Percentiles rank a stretch among this genome's conserved stretches.
Conservation (phyloP, 805 yeast species). For the Lipomyces sp. region DNA sequence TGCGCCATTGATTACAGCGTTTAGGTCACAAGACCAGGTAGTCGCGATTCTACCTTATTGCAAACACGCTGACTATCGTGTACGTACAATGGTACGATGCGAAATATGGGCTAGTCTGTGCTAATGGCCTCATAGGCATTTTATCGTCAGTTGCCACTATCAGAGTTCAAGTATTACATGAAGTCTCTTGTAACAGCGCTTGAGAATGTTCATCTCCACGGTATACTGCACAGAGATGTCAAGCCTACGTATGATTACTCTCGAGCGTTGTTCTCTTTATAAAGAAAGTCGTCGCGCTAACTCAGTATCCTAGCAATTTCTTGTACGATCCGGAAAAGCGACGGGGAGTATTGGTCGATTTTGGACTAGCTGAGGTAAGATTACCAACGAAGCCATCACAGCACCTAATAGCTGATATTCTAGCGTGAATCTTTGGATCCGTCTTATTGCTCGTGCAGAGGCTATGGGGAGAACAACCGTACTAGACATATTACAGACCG, state of each 20-base stretch:
- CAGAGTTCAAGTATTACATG: slow-evolving; percentile 81
- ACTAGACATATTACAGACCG: slow-evolving; percentile 42
- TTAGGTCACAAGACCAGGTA: slow-evolving; percentile 88
- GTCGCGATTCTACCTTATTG: slow-evolving; percentile 90
- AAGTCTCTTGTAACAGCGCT: slow-evolving; percentile 78
- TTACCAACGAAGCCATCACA: neutral
- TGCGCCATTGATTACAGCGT: slow-evolving; percentile 87
- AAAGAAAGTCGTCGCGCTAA: slow-evolving; percentile 41
- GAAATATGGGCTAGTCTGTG: neutral
- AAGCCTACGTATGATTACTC: slow-evolving; percentile 63
- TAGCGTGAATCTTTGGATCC: slow-evolving; percentile 31
- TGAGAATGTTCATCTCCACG: slow-evolving; percentile 71
- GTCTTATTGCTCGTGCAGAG: slow-evolving; percentile 36
- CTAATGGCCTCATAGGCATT: slow-evolving; percentile 52
- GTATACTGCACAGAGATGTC: slow-evolving; percentile 89
- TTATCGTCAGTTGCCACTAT: slow-evolving; percentile 75
- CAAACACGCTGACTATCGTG: slow-evolving; percentile 85
- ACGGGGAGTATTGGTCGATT: slow-evolving; percentile 85
- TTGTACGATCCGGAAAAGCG: slow-evolving; percentile 67
- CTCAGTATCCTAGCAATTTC: slow-evolving; percentile 59
- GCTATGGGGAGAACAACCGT: slow-evolving; percentile 27
- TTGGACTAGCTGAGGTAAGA: slow-evolving; percentile 78
- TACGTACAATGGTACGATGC: slow-evolving; percentile 14
- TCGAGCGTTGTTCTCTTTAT: slow-evolving; percentile 39
- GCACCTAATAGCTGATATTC: neutral